Conservation (phyloP, 2,329 filamentous ascomycete genomes). For the Cladobotryum protrusum region DNA sequence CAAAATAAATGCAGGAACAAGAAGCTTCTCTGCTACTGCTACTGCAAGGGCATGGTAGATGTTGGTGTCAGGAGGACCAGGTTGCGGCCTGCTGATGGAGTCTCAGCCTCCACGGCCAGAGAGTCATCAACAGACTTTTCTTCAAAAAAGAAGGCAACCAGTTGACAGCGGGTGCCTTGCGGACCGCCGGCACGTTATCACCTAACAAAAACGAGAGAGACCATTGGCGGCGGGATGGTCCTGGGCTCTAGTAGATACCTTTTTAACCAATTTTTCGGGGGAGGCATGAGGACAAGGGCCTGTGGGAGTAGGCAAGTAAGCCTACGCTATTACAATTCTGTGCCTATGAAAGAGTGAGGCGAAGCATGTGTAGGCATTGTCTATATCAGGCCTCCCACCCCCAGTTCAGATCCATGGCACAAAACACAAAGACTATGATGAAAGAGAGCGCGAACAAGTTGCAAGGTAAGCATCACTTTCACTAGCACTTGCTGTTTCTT, state of each 20-base stretch:
- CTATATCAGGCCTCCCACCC: too few relatives aligned
- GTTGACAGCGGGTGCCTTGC: conserved; percentile 13
- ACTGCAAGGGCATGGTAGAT: conserved; percentile 7
- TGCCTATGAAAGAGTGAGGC: neutral
- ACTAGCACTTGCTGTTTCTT: conserved; percentile 3
- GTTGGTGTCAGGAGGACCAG: conserved; percentile 19
- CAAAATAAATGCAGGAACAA: conserved; percentile 12
- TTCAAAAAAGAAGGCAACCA: neutral
- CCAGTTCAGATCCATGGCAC: too few relatives aligned
- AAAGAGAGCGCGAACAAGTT: neutral
- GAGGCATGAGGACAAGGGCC: neutral
- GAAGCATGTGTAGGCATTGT: neutral
- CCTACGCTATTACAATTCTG: too few relatives aligned
- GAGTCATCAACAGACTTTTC: conserved; percentile 9
- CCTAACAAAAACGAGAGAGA: neutral
- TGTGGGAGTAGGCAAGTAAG: neutral
- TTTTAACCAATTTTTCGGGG: neutral
- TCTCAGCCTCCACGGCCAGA: conserved; percentile 31
- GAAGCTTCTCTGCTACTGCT: conserved; percentile 8
- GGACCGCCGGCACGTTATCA: conserved; percentile 8
- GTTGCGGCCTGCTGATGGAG: conserved; percentile 34
- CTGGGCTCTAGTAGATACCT: neutral
- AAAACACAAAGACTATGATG: too few relatives aligned
- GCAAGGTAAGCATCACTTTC: neutral
- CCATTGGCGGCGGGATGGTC: neutral